Evolutionary conservation across 352 stramenopile genomes (phyloP), one percentile per base, ranked within the genome.

Genomic region (Phytophthora agathidicida): DNA sequence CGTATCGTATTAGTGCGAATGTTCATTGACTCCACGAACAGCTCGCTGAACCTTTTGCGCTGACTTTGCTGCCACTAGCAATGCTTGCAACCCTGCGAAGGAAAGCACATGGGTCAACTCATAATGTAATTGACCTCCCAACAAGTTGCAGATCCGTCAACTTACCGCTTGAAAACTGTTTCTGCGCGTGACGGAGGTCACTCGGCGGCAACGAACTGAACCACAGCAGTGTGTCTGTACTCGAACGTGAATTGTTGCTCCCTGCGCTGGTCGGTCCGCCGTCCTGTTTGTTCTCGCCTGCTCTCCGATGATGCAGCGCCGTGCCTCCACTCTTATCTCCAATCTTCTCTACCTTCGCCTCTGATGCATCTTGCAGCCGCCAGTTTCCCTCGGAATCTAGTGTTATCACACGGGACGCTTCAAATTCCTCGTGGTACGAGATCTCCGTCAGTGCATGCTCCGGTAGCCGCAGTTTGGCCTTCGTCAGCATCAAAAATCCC

Each of bases 401-500:
- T 3, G 16, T 35, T 22, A 67, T 57, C n/a, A 84, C 56, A 7
- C 49, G 53, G 16, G 36, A 63, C 1, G 81, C 78, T 3, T 84
- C 65, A 42, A 88, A 86, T 9, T 70, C 26, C 27, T 88, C 81
- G 17, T 78, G 75, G 33, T 84, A 91, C 22, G 81, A 91, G 7
- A 86, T 51, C 39, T 91, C 81, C 23, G 69, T 73, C 24, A 91
- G 37, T 7, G 73, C 56, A 37, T 91, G 70, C 19, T 71, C 59
- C 14, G 76, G 65, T 5, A 91, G 60, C 10, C 69, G 68, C 48
- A 79, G 64, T 47, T 68, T 75, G 16, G 79, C 78, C 64, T 80
- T 89, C 22, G 77, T 80, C 23, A 89, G 71, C 71, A 86, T 87
- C n/a, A 91, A 45, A 57, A 89, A 89, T 17, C 75, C 81, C 81